Evolutionary conservation across 1,284 basidiomycete species (phyloP).

Genomic region (Nidula niveotomentosa): DNA sequence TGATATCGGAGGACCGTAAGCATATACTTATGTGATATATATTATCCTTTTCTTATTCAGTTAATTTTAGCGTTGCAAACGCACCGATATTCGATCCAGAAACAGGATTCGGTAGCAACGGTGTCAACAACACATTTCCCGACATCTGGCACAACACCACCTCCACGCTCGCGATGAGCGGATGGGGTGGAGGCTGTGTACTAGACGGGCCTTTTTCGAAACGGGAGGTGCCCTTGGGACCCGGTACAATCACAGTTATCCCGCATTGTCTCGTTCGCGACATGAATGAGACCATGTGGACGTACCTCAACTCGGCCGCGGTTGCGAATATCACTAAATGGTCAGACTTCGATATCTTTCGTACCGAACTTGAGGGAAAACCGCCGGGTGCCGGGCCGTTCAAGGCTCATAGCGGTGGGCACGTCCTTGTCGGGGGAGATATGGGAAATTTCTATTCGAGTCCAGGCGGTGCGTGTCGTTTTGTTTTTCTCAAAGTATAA

Average conservation of each 20-base stretch:
- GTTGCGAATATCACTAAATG: slow-evolving; percentile 20
- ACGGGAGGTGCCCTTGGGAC: slow-evolving; percentile 29
- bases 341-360: slow-evolving; percentile 28
- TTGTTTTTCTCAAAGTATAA: neutral
- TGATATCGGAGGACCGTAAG: slow-evolving; percentile 15
- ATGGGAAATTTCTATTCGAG: slow-evolving; percentile 32
- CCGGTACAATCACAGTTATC: slow-evolving; percentile 22
- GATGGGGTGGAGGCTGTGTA: slow-evolving; percentile 25
- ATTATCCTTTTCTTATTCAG: neutral
- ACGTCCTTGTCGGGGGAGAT: slow-evolving; percentile 31
- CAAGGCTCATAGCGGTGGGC: slow-evolving; percentile 31
- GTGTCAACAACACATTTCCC: slow-evolving; percentile 21
- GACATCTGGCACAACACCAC: neutral
- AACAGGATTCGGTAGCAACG: slow-evolving; percentile 33
- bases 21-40: neutral
- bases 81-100: slow-evolving; percentile 31
- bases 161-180: slow-evolving; percentile 7
- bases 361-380: slow-evolving; percentile 30
- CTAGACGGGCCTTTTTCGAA: slow-evolving; percentile 30
- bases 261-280: slow-evolving; percentile 31
- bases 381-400: slow-evolving; percentile 14
- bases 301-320: slow-evolving; percentile 15
- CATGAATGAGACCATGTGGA: slow-evolving; percentile 18
- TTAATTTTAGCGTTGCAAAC: slow-evolving; percentile 13
- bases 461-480: slow-evolving; percentile 26